Base-by-base conservation (phyloP, 2,329 filamentous ascomycete genomes). In the Trichophyton equinum region DNA sequence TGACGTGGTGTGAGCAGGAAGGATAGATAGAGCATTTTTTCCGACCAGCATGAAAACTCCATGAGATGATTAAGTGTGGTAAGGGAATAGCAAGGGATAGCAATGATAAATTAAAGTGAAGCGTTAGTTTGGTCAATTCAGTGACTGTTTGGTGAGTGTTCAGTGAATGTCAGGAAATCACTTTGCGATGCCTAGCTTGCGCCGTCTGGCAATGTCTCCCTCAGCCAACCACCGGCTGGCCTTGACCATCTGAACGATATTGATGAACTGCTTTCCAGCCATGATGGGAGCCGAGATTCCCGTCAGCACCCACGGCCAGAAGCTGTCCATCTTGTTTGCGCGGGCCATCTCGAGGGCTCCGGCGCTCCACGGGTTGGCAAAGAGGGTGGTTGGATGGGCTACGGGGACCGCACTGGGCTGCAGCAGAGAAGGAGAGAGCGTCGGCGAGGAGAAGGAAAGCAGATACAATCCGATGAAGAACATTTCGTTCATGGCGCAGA, bases 391-490 rank as follows among this genome's bases (percentile, higher is more conserved):
- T 11, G 91, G 83, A 62, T 85, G 76, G 15, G 85, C 85, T 63
- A 81, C 75, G 3, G 89, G 83, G 58, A 89, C 86, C 38, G 81
- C 85, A 62, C 87, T 87, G 6, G 84, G 82, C 68, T 86, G 75
- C 61, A 86, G 85, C 59, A 97, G 86, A 62, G 89, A 89, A 1
- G 94, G 92, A 1, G 90, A 94, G 60, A 97, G 84, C 42, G 85
- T 83, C 1, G 92, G 92, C 61, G 89, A 95, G 62, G 89, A 95
- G 81, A 99, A 99, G 69, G 91, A 96, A 62, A 99, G 86, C 60
- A 99, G 87, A 78, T 99, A 99, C 64, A 99, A 85, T 33, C 90
- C 91, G 72, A 99, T 96, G 81, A 99, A 99, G 82, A 96, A 99
- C 65, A 91, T 77, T 76, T 99, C 94, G 75, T 99, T 99, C 66